Evolutionary conservation across 2,329 filamentous ascomycete species (phyloP).

Genomic region (Penicillium oxalicum): DNA sequence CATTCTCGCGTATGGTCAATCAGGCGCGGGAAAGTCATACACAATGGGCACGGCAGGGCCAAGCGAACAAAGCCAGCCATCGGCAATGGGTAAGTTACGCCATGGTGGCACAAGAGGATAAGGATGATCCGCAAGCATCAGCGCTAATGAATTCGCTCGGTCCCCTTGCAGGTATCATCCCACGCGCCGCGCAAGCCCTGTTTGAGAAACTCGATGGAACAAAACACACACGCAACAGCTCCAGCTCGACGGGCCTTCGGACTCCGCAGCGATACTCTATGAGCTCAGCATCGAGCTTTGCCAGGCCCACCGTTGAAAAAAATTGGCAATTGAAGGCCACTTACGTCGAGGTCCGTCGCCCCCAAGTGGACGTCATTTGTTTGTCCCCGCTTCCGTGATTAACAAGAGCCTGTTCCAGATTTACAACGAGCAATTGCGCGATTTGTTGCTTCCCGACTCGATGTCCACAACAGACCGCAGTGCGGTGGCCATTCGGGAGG

Average conservation of each 20-base stretch:
- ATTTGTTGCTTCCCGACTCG: slow-evolving; percentile 75
- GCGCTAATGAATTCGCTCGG: slow-evolving; percentile 1
- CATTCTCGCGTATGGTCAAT: slow-evolving; percentile 92
- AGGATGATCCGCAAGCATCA: background rate
- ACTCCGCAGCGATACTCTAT: slow-evolving; percentile 73
- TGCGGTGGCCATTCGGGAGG: slow-evolving; percentile 86
- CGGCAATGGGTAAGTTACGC: slow-evolving; percentile 65
- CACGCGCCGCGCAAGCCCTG: slow-evolving; percentile 75
- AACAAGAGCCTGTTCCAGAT: slow-evolving; percentile 52
- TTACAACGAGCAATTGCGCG: slow-evolving; percentile 92
- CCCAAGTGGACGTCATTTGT: background rate
- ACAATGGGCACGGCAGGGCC: slow-evolving; percentile 97
- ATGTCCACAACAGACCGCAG: slow-evolving; percentile 64
- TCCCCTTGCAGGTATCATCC: slow-evolving; percentile 69
- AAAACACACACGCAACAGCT: slow-evolving; percentile 56
- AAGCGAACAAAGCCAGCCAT: slow-evolving; percentile 62
- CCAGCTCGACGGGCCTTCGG: slow-evolving; percentile 71
- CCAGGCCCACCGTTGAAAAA: slow-evolving; percentile 54
- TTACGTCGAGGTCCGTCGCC: slow-evolving; percentile 61
- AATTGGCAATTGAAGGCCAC: slow-evolving; percentile 90
- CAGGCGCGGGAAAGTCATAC: slow-evolving; percentile 94
- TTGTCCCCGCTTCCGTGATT: background rate
- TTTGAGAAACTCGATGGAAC: slow-evolving; percentile 76
- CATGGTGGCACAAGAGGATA: background rate
- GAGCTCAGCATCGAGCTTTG: slow-evolving; percentile 45